These are phyloP conservation scores for Phytophthora agathidicida DNA, from an alignment of 352 stramenopile genomes.

Conservation along the genomic window DNA sequence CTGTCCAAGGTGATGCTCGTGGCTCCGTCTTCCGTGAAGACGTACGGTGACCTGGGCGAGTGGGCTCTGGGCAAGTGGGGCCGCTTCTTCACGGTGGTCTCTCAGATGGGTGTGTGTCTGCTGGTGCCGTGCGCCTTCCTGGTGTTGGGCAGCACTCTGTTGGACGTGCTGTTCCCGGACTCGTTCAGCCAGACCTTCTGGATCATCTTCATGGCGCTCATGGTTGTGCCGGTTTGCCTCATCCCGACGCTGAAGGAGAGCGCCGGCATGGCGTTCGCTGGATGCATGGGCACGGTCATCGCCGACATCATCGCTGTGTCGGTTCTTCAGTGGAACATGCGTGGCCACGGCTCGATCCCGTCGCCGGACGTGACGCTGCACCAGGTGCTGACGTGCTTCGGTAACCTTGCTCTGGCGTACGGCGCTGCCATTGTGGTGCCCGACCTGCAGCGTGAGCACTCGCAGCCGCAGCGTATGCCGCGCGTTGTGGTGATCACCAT, in stretches of 20 bases:
- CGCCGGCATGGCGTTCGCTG: too few relatives aligned
- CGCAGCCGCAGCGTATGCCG: slow-evolving; percentile 50
- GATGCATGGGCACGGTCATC: slow-evolving; percentile 48
- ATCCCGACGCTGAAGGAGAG: too few relatives aligned
- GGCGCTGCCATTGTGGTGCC: slow-evolving; percentile 53
- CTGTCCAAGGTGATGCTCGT: slow-evolving; percentile 48
- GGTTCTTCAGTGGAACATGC: slow-evolving; percentile 46
- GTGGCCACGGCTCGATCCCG: slow-evolving; percentile 39
- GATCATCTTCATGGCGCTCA: too few relatives aligned
- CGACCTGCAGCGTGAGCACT: slow-evolving; percentile 52
- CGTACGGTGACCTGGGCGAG: slow-evolving; percentile 41
- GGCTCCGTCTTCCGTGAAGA: slow-evolving; percentile 44
- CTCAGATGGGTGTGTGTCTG: too few relatives aligned
- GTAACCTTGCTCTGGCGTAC: too few relatives aligned
- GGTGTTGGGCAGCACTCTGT: too few relatives aligned
- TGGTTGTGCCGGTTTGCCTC: too few relatives aligned
- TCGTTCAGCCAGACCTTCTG: too few relatives aligned
- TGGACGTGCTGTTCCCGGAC: too few relatives aligned
- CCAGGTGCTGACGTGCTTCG: slow-evolving; percentile 48
- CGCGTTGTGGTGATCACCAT: slow-evolving; percentile 49
- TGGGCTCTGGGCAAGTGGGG: slow-evolving; percentile 35
- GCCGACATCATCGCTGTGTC: slow-evolving; percentile 38
- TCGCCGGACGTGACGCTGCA: slow-evolving; percentile 39
- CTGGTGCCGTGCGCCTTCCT: too few relatives aligned
- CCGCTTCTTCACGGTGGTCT: slow-evolving; percentile 40